Evolutionary conservation across 1,284 basidiomycete genomes (phyloP), one percentile per base, ranked within the genome.

Genomic region (Trametes sp.): DNA sequence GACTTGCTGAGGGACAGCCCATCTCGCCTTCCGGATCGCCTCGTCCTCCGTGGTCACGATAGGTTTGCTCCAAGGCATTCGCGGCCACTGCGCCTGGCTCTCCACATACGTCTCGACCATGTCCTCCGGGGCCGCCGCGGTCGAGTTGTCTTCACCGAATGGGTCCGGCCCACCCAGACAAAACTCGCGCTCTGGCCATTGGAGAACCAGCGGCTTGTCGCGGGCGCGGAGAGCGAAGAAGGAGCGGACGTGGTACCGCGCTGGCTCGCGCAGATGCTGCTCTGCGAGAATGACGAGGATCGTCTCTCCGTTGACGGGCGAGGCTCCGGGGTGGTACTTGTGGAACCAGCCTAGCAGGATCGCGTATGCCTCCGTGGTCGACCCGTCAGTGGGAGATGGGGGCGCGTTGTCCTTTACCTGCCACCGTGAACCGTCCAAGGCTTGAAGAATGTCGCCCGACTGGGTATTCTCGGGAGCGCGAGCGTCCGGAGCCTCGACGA

Each of bases 341-440:
- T 54, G 36, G 31, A 57, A 65, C 61, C 61, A 62, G 11, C 64
- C 61, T 10, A 65, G 54, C 28, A 62, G 45, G 14, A 53, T 54
- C 19, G 53, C 60, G 35, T 62, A 65, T 29, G 44, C 26, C 11
- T 21, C 29, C 24, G 11, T 10, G 41, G 23, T 14, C 31, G 29
- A 4, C 31, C 35, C 16, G 14, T 29, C 23, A 35, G 16, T 23
- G 3, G 10, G 21, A 9, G 31, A 33, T 13, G 21, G 23, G 16
- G n/a, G 31, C 21, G n/a, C 10, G 11, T 31, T 36, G 26, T 51
- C 42, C 10, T 2, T 29, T 29, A 58, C 21, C 14, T 31, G 33
- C 63, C 63, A 64, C 2, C 33, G 53, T 2, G 59, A 57, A n/a
- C 59, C 59, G 26, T 64, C 63, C 13, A 64, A 10, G 5, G 63